These are phyloP conservation scores for Alloascoidea africana DNA, from an alignment of 805 yeast species.

Conservation along the genomic window DNA sequence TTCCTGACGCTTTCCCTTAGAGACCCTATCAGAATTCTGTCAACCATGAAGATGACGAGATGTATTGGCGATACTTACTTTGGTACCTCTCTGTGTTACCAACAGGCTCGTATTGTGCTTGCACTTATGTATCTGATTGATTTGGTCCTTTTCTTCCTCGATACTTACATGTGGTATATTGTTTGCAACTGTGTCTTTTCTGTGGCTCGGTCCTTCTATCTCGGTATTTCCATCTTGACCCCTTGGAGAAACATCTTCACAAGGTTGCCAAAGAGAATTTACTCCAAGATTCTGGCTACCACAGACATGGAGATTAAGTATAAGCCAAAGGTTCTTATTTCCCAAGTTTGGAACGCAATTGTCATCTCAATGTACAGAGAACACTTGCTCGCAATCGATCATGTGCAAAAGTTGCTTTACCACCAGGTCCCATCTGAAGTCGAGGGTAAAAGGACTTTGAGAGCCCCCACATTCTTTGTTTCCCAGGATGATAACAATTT, in stretches of 20 bases:
- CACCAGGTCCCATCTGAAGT: conserved; percentile 98
- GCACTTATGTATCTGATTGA: conserved; percentile 92
- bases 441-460: conserved; percentile 94
- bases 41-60: conserved; percentile 67
- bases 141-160: conserved; percentile 90
- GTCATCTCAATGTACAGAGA: conserved; percentile 99
- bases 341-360: conserved; percentile 98
- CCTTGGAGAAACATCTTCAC: conserved; percentile 99
- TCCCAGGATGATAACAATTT: conserved; percentile 92
- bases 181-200: conserved; percentile 89
- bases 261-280: conserved; percentile 96
- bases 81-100: conserved; percentile 56
- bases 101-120: conserved; percentile 78
- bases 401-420: conserved; percentile 90
- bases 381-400: conserved; percentile 94
- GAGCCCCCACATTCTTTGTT: conserved; percentile 98
- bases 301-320: conserved; percentile 98
- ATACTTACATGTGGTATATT: conserved; percentile 98
- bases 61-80: conserved; percentile 94
- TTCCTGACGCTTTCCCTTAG: conserved; percentile 78
- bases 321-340: conserved; percentile 94
- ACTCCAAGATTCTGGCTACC: conserved; percentile 94
- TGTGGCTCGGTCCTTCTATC: conserved; percentile 93
- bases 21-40: conserved; percentile 87
- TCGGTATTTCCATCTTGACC: conserved; percentile 96